Evolutionary conservation across 306 rosid species (phyloP).

Genomic region (Aeschynomene evenia): DNA sequence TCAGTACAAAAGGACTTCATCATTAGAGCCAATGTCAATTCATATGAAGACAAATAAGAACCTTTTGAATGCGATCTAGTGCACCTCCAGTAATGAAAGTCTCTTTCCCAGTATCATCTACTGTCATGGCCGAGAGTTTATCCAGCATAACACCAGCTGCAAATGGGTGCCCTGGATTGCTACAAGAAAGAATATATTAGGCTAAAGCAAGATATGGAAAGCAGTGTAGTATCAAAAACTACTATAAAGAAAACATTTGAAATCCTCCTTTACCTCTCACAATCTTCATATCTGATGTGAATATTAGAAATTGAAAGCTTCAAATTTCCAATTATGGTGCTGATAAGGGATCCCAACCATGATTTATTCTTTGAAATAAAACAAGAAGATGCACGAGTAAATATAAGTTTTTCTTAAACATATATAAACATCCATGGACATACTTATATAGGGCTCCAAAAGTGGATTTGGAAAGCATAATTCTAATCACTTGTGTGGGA

Average conservation of each 20-base stretch:
- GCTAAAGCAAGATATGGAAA: constrained; percentile 22
- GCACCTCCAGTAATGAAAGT: constrained; percentile 86
- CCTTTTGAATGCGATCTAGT: constrained; percentile 84
- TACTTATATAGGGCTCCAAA: constrained; percentile 14
- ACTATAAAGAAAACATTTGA: constrained; percentile 10
- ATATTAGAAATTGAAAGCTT: constrained; percentile 90
- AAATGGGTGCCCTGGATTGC: constrained; percentile 96
- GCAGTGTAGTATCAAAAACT: neutral
- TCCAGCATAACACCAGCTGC: constrained; percentile 91
- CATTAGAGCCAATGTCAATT: constrained; percentile 13
- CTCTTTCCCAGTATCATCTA: constrained; percentile 83
- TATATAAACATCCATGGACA: constrained; percentile 9
- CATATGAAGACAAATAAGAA: constrained; percentile 28
- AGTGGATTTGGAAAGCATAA: neutral
- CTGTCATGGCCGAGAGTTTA: constrained; percentile 85
- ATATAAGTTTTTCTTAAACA: constrained; percentile 31
- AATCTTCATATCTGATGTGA: constrained; percentile 95
- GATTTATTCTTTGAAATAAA: constrained; percentile 65
- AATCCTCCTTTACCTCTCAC: constrained; percentile 65
- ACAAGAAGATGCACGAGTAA: constrained; percentile 19
- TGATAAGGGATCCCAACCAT: constrained; percentile 94
- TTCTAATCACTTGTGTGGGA: neutral
- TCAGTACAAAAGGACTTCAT: constrained; percentile 15
- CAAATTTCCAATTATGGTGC: constrained; percentile 90
- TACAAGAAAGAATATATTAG: constrained; percentile 49